These are phyloP conservation scores for Malassezia caprae DNA, from an alignment of 1,284 basidiomycete species.

Conservation along the genomic window DNA sequence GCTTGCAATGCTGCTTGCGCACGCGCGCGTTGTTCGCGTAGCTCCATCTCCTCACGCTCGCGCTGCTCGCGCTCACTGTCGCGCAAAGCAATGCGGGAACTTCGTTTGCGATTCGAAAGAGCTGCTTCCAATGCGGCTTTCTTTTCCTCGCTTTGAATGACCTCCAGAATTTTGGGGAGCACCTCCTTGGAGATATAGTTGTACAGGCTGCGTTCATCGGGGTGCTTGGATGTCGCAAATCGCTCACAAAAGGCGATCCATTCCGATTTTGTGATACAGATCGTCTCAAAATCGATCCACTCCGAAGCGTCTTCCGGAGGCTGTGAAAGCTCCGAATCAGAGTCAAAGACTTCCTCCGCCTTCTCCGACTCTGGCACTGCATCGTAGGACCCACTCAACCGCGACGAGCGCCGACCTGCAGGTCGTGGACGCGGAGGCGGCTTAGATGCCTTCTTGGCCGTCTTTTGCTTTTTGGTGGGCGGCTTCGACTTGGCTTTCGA, in stretches of 20 bases:
- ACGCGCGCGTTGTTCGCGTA: constrained; percentile 48
- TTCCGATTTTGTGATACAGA: constrained; percentile 58
- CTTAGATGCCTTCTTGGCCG: constrained; percentile 19
- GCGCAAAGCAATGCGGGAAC: constrained; percentile 62
- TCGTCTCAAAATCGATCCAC: constrained; percentile 45
- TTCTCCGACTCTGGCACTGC: constrained; percentile 6
- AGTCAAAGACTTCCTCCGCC: constrained; percentile 13
- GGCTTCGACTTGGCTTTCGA: constrained; percentile 19
- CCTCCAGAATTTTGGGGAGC: constrained; percentile 57
- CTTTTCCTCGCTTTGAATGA: constrained; percentile 50
- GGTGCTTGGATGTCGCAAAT: constrained; percentile 66
- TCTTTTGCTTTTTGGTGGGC: constrained; percentile 23
- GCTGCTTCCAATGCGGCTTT: constrained; percentile 58
- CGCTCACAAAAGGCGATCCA: constrained; percentile 63
- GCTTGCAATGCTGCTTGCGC: constrained; percentile 50
- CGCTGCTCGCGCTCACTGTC: constrained; percentile 56
- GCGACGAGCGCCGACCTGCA: constrained; percentile 45
- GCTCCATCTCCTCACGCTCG: constrained; percentile 48
- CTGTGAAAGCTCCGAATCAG: constrained; percentile 39
- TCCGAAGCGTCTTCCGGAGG: constrained; percentile 45
- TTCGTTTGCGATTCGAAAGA: constrained; percentile 66
- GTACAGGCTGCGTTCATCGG: constrained; percentile 65
- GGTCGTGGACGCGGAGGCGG: constrained; percentile 22
- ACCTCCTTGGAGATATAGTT: constrained; percentile 60
- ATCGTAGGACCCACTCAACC: constrained; percentile 13